Percentiles rank a stretch among this genome's conserved stretches.
These are phyloP conservation scores for Leccinum sublutescens DNA, from an alignment of 768 basidiomycete species.

Conservation along the genomic window DNA sequence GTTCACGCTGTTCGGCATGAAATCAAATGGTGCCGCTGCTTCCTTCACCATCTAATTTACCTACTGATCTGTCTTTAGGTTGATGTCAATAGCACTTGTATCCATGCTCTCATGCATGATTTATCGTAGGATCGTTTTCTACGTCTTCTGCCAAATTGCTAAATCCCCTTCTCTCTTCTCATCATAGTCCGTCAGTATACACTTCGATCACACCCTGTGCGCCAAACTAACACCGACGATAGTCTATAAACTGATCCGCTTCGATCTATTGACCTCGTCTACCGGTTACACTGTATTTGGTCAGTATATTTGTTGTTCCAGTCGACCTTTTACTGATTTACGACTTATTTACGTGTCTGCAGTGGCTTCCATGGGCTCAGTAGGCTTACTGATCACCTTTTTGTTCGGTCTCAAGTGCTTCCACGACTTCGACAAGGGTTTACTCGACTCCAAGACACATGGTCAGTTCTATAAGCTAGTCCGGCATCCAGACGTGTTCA, in stretches of 20 bases:
- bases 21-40: slow-evolving; percentile 64
- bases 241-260: slow-evolving; percentile 84
- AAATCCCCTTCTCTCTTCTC: slow-evolving; percentile 1
- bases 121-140: slow-evolving; percentile 46
- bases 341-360: slow-evolving; percentile 1
- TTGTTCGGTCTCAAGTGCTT: slow-evolving; percentile 75
- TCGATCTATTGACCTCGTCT: slow-evolving; percentile 72
- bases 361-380: slow-evolving; percentile 75
- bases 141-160: not conserved
- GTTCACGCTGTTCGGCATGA: slow-evolving; percentile 75
- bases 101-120: slow-evolving; percentile 74
- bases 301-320: slow-evolving; percentile 36
- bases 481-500: slow-evolving; percentile 21
- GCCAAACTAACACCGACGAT: not conserved
- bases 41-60: not conserved
- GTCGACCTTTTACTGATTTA: not conserved
- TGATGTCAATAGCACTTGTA: slow-evolving; percentile 68
- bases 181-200: slow-evolving; percentile 29
- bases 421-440: slow-evolving; percentile 79
- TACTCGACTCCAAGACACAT: slow-evolving; percentile 67
- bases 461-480: slow-evolving; percentile 54
- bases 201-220: not conserved
- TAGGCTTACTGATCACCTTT: slow-evolving; percentile 67
- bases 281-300: slow-evolving; percentile 77
- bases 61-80: slow-evolving; percentile 30